Evolutionary conservation across 768 basidiomycete genomes (phyloP), one percentile per base, ranked within the genome.

Genomic region (Chalciporus sphaerocephalus): DNA sequence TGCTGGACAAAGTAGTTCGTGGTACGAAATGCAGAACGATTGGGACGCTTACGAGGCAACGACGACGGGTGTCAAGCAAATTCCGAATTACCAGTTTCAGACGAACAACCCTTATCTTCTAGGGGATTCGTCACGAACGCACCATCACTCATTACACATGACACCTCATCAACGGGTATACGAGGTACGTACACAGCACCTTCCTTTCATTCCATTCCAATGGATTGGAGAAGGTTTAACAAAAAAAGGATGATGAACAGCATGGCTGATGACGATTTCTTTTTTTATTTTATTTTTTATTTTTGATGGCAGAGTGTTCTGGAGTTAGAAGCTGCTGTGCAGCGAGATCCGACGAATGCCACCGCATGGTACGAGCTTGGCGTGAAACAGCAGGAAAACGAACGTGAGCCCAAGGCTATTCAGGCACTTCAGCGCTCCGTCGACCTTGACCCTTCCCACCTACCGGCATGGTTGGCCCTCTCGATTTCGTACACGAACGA

Each of bases 361-460:
- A 53, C 67, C 27, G 85, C 84, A 8, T 99, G 96, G 96, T 94
- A 79, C 60, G 80, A 87, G 53, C 83, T 98, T 40, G 96, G 96
- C 20, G 84, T 99, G 39, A 93, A 90, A 66, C 96, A 98, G 60
- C 96, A 99, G 65, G 94, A 96, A 67, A 96, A 94, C 62, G 96
- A 99, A 65, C 83, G 94, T 13, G 96, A 99, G 68, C 75, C 78
- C 7, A 85, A 91, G 56, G 96, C 96, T 4, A 78, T 98, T 33
- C 76, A 83, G 44, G 96, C 96, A 2, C 76, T 99, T 16, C 71
- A 76, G 39, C 85, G 84, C 44, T 85, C 92, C 9, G 70, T 92
- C 40, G 81, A 87, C 50, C 78, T 98, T 27, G 87, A 95, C 55
- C 83, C 92, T 3, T 61, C 75, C 3, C 79, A 86, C 55, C 72